phyloP scores from a whole-genome alignment of 75 land plant genomes.

The Azolla pinnata region DNA sequence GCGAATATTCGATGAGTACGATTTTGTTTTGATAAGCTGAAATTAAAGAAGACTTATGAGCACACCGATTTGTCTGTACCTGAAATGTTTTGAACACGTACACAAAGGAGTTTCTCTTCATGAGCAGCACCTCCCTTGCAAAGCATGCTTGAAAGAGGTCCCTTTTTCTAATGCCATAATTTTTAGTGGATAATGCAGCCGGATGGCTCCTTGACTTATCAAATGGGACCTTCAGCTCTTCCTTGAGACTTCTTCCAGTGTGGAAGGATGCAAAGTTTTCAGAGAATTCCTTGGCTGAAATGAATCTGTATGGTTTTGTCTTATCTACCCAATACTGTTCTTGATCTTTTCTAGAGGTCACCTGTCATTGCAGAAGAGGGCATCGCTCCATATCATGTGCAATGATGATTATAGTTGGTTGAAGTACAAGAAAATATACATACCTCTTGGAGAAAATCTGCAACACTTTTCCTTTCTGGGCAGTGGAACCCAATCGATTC shows the following conservation, averaged over 20 bases:
- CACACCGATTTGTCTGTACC: no score
- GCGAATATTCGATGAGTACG: no score
- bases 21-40: neutral
- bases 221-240: slow-evolving; percentile 20
- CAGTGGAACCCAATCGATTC: slow-evolving; percentile 24
- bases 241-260: slow-evolving; percentile 12
- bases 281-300: slow-evolving; percentile 22
- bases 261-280: slow-evolving; percentile 23
- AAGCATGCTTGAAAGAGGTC: slow-evolving; percentile 28
- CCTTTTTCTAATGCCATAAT: slow-evolving; percentile 14
- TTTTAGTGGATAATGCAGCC: slow-evolving; percentile 17
- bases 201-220: slow-evolving; percentile 23
- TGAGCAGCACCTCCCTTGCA: slow-evolving; percentile 22
- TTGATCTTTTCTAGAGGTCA: slow-evolving; percentile 25
- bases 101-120: slow-evolving; percentile 31
- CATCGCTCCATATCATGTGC: no score
- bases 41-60: no score
- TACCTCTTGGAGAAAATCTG: slow-evolving; percentile 29
- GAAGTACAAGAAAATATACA: neutral
- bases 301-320: slow-evolving; percentile 13
- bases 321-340: slow-evolving; percentile 30
- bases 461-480: slow-evolving; percentile 32
- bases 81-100: slow-evolving; percentile 27
- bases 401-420: neutral
- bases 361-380: no score